Base-by-base conservation (phyloP, 345 rosid genomes). In the Pugionium dolabratum region DNA sequence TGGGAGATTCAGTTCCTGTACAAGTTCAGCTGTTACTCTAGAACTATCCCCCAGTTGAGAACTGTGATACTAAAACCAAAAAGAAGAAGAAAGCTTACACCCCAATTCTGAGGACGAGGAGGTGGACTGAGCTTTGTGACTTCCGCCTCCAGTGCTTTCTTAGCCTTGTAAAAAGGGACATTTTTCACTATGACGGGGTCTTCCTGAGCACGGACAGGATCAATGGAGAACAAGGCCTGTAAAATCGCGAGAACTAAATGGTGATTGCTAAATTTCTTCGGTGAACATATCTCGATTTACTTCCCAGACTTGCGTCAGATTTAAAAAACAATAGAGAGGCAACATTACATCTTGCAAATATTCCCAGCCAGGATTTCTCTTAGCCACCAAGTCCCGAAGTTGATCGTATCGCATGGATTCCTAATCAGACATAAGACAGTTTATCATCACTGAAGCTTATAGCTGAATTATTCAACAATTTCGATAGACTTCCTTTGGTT, bases 361-460 rank as follows among this genome's bases (percentile, higher is more conserved):
- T 77, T 92, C 98, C 96, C 98, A 89, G 9, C 98, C 98, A 54
- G 91, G 98, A 62, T 79, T 78, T 73, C 86, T 77, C 79, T 89
- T 87, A 60, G 88, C 89, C 67, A 87, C 96, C 72, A 71, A 58
- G 75, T 92, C 95, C 35, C 91, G 80, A 49, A 92, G 86, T 43
- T 92, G 96, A 79, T 92, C 96, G 69, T 89, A 92, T 32, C 86
- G 79, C 90, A 80, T 82, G 43, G 96, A 89, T 77, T 92, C 96
- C 98, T 92, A 77, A 47, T 59, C 2, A 80, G 65, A 59, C 66
- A 75, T 48, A 47, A 18, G 26, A 67, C 54, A 66, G 9, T 64
- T 48, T 18, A 39, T 7, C 2, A 30, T 31, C 59, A 45, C 4
- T 64, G 35, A 72, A 34, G 27, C 53, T 50, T 49, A 42, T 9